phyloP scores from a whole-genome alignment of 2,329 filamentous ascomycete species.

The Clarireedia paspali region DNA sequence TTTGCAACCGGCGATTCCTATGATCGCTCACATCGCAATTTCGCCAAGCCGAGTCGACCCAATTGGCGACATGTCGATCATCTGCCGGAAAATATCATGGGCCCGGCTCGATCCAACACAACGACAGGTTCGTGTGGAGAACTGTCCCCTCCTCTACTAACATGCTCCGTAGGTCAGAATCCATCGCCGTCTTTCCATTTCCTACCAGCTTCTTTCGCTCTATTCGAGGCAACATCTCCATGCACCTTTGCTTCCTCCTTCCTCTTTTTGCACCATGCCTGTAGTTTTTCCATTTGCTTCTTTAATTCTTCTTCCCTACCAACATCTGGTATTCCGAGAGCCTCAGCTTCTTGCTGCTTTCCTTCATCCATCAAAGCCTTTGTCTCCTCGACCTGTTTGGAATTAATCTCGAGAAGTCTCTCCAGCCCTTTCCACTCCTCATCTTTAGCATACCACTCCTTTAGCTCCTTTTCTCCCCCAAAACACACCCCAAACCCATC shows the following conservation, averaged over 20 bases:
- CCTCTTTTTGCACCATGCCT: constrained; percentile 12
- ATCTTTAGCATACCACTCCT: neutral
- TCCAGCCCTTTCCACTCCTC: neutral
- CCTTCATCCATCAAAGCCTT: neutral
- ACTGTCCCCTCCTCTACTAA: neutral
- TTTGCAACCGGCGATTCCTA: too few relatives aligned
- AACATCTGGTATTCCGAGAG: constrained; percentile 8
- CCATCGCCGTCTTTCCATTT: constrained; percentile 19
- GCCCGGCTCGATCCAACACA: neutral
- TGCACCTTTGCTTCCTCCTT: constrained; percentile 16
- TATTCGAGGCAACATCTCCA: constrained; percentile 17
- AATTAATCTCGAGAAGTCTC: neutral
- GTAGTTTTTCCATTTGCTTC: constrained; percentile 11
- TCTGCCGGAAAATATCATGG: too few relatives aligned
- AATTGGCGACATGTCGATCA: too few relatives aligned
- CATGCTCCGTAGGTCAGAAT: neutral
- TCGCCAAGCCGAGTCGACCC: too few relatives aligned
- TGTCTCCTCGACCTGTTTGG: neutral
- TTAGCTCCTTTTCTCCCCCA: constrained; percentile 23
- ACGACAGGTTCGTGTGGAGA: neutral
- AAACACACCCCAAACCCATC: constrained; percentile 29
- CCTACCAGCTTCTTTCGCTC: constrained; percentile 19
- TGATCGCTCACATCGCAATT: too few relatives aligned
- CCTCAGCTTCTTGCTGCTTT: neutral
- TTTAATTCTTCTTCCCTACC: constrained; percentile 12